These are phyloP conservation scores for Phaffomyces antillensis DNA, from an alignment of 805 yeast genomes.

Conservation along the genomic window DNA sequence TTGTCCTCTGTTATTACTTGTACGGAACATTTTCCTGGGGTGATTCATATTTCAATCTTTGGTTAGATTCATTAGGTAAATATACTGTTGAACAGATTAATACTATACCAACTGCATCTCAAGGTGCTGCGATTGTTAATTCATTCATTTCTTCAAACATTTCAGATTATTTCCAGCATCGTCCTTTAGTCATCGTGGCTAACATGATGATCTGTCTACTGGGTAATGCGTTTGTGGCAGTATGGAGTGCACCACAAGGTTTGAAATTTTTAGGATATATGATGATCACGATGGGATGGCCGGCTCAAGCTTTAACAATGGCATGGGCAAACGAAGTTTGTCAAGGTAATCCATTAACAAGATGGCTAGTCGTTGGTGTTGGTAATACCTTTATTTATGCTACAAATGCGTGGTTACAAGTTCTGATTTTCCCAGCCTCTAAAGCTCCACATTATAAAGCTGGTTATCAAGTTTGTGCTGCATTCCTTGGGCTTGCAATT, in stretches of 20 bases:
- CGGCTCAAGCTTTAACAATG: slow-evolving; percentile 20
- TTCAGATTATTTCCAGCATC: slow-evolving; percentile 23
- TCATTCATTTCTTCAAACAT: slow-evolving; percentile 22
- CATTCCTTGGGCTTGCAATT: slow-evolving; percentile 12
- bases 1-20: slow-evolving; percentile 8
- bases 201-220: slow-evolving; percentile 13
- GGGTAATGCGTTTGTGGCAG: slow-evolving; percentile 21
- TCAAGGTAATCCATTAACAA: slow-evolving; percentile 21
- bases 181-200: slow-evolving; percentile 25
- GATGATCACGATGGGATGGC: slow-evolving; percentile 20
- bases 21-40: slow-evolving; percentile 13
- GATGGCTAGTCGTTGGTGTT: slow-evolving; percentile 24
- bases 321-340: slow-evolving; percentile 26
- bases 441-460: slow-evolving; percentile 28
- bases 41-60: slow-evolving; percentile 24
- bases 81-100: slow-evolving; percentile 24
- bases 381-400: slow-evolving; percentile 27
- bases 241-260: slow-evolving; percentile 18
- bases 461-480: slow-evolving; percentile 26
- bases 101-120: slow-evolving; percentile 28
- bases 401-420: slow-evolving; percentile 29
- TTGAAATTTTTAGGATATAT: slow-evolving; percentile 11
- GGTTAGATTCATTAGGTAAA: slow-evolving; percentile 23
- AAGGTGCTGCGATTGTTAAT: slow-evolving; percentile 24
- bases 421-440: slow-evolving; percentile 26